A percentile compares a stretch with the other conserved stretches of the same genome.
These are phyloP conservation scores for Leishmania turanica DNA, from an alignment of 208 protist species.

Conservation along the genomic window DNA sequence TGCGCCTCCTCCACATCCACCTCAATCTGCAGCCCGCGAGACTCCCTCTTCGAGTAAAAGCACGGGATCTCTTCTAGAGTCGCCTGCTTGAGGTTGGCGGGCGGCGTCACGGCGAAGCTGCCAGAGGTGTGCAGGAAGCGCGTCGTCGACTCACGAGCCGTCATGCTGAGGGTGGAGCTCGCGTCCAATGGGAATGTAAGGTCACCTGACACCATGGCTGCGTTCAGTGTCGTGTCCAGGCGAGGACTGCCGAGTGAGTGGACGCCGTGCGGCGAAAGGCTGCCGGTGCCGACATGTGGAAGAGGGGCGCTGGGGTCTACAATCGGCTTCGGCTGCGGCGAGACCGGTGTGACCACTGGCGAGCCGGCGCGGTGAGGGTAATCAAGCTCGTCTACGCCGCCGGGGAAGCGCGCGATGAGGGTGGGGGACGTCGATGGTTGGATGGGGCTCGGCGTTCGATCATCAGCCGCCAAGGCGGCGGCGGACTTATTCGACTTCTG, in stretches of 20 bases:
- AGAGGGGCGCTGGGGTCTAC: constrained; percentile 76
- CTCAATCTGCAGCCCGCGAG: constrained; percentile 43
- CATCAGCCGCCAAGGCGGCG: constrained; percentile 10
- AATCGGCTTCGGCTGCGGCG: constrained; percentile 49
- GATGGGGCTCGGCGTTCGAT: constrained; percentile 60
- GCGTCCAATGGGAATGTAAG: constrained; percentile 35
- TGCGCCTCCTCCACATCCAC: constrained; percentile 39
- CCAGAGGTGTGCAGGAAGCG: constrained; percentile 62
- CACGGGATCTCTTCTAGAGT: constrained; percentile 69
- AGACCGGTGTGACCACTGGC: constrained; percentile 32
- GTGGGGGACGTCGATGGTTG: constrained; percentile 16
- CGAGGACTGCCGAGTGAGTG: constrained; percentile 33
- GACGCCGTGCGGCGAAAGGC: constrained; percentile 32
- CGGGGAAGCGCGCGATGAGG: constrained; percentile 36
- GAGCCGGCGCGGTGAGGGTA: constrained; percentile 58
- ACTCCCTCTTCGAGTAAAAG: constrained; percentile 75
- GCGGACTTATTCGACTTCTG: constrained; percentile 15
- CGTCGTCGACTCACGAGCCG: constrained; percentile 31
- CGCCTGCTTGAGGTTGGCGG: constrained; percentile 59
- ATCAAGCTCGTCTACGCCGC: constrained; percentile 83
- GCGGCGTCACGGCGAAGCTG: constrained; percentile 52
- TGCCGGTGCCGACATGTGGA: constrained; percentile 38
- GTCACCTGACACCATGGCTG: constrained; percentile 46
- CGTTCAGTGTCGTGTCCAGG: constrained; percentile 38
- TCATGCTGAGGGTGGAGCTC: constrained; percentile 21